Evolutionary conservation across 352 stramenopile species (phyloP).

Genomic region (Phytophthora quininea): DNA sequence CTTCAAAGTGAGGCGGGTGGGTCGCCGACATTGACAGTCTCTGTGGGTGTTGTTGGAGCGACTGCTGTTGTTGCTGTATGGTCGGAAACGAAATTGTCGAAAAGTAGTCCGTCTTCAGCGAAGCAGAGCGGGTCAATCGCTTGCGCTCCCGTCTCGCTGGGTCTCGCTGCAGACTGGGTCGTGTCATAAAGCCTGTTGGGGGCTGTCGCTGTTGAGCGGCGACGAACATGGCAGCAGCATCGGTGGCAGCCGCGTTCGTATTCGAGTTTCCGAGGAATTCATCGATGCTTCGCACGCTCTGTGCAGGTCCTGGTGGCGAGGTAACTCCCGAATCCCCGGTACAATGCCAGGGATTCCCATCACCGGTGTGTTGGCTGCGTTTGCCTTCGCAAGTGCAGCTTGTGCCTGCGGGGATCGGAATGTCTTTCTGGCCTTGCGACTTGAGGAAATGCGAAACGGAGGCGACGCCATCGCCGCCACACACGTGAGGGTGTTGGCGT

Average conservation of each 20-base stretch:
- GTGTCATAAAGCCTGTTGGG: slow-evolving; percentile 31
- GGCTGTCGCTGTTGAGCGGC: slow-evolving; percentile 26
- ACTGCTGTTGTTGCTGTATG: slow-evolving; percentile 37
- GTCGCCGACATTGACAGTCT: slow-evolving; percentile 39
- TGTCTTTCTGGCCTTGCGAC: slow-evolving; percentile 81
- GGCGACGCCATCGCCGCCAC: slow-evolving; percentile 64
- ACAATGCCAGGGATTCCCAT: slow-evolving; percentile 20
- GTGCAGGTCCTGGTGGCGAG: slow-evolving; percentile 10
- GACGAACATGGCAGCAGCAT: slow-evolving; percentile 30
- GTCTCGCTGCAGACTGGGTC: slow-evolving; percentile 32
- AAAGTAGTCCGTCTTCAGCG: slow-evolving; percentile 80
- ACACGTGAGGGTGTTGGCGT: slow-evolving; percentile 49
- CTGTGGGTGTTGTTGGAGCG: slow-evolving; percentile 32
- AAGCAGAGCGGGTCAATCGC: slow-evolving; percentile 70
- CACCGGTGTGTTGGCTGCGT: slow-evolving; percentile 6
- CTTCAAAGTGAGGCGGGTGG: slow-evolving; percentile 39
- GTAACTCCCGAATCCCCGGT: neutral
- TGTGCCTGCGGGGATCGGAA: slow-evolving; percentile 57
- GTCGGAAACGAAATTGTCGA: slow-evolving; percentile 51
- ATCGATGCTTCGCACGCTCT: slow-evolving; percentile 52
- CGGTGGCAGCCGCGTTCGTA: slow-evolving; percentile 18
- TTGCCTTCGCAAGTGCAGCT: slow-evolving; percentile 24
- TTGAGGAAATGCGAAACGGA: slow-evolving; percentile 81
- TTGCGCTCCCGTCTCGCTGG: slow-evolving; percentile 65
- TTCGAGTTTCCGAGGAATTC: slow-evolving; percentile 38